Evolutionary conservation across 1,284 basidiomycete species (phyloP).

Genomic region (Apiotrichum siamense): DNA sequence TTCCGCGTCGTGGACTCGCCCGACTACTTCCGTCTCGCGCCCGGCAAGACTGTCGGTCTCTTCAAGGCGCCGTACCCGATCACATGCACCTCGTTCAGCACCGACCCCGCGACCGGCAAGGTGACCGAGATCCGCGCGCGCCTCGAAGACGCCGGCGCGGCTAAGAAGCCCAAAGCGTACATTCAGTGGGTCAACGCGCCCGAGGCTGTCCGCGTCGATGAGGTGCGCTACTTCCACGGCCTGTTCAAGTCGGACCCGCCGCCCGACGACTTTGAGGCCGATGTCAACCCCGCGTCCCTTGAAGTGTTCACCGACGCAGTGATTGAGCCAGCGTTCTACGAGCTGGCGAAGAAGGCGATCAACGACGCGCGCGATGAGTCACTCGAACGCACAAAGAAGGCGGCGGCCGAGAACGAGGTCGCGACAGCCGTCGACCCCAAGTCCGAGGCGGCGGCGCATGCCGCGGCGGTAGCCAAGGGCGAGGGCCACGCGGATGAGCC

Average conservation of each 20-base stretch:
- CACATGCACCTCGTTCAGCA: conserved; percentile 83
- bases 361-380: conserved; percentile 63
- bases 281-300: conserved; percentile 76
- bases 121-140: conserved; percentile 74
- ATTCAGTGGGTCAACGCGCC: conserved; percentile 98
- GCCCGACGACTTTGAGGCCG: conserved; percentile 71
- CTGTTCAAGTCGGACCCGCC: conserved; percentile 95
- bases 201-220: conserved; percentile 68
- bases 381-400: conserved; percentile 56
- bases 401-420: conserved; percentile 45
- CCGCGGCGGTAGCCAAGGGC: conserved; percentile 32
- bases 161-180: conserved; percentile 86
- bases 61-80: conserved; percentile 94
- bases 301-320: conserved; percentile 73
- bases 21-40: conserved; percentile 96
- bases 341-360: conserved; percentile 66
- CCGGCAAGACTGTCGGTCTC: conserved; percentile 92
- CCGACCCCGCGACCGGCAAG: conserved; percentile 62
- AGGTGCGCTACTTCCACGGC: conserved; percentile 86
- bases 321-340: conserved; percentile 85
- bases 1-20: conserved; percentile 86
- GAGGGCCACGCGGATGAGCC: conserved; percentile 40
- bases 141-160: conserved; percentile 58
- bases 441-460: too few species aligned
- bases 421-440: conserved; percentile 48